Evolutionary conservation across 495 filamentous ascomycete genomes (phyloP).

Genomic region (Daldinia vernicosa): DNA sequence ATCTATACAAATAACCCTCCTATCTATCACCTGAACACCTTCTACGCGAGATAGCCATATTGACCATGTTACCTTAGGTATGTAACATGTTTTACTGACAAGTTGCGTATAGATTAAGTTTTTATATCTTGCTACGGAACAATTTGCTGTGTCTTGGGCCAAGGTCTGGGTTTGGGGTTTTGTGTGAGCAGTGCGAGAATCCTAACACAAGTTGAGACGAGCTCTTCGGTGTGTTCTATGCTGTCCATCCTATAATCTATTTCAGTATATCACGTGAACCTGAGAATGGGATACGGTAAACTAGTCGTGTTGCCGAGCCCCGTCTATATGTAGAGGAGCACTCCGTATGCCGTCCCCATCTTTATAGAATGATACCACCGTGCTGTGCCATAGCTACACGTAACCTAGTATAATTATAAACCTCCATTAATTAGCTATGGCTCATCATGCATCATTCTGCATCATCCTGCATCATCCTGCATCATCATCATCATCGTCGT

Average conservation of each 20-base stretch:
- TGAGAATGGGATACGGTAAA: too few species aligned
- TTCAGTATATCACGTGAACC: too few species aligned
- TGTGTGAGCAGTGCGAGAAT: background rate
- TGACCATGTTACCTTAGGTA: background rate
- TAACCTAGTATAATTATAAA: background rate
- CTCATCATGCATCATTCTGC: too few species aligned
- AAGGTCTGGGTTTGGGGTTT: background rate
- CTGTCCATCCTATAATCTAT: too few species aligned
- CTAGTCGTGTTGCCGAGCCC: too few species aligned
- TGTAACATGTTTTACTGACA: background rate
- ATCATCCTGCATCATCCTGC: too few species aligned
- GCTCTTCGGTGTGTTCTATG: background rate
- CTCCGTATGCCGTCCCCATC: too few species aligned
- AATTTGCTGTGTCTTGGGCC: background rate
- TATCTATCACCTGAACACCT: background rate
- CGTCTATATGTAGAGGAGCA: too few species aligned
- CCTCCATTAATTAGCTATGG: background rate
- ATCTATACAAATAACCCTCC: background rate
- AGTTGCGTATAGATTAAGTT: background rate
- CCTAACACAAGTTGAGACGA: background rate
- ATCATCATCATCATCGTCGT: too few species aligned
- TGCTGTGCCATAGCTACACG: background rate
- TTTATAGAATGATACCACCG: background rate
- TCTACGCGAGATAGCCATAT: background rate
- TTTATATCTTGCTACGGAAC: background rate